Evolutionary conservation across 164 flowering plant species (phyloP).

Genomic region (Liquidambar formosana): DNA sequence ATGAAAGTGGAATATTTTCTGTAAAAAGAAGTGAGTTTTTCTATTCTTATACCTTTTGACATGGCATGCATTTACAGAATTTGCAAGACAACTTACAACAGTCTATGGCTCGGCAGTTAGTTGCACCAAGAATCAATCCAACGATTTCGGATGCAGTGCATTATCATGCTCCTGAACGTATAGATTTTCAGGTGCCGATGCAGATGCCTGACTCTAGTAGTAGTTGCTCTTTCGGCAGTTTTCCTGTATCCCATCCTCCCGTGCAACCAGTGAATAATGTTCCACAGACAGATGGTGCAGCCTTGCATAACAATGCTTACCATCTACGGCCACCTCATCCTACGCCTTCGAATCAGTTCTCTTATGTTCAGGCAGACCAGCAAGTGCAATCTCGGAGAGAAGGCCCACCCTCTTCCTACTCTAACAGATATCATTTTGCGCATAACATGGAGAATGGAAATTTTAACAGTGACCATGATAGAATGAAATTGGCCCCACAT

Average conservation of each 20-base stretch:
- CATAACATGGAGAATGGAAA: conserved; percentile 43
- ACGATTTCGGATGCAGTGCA: conserved; percentile 29
- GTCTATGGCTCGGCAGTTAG: conserved; percentile 27
- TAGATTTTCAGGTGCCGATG: conserved; percentile 38
- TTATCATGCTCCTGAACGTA: conserved; percentile 38
- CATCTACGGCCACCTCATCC: conserved; percentile 72
- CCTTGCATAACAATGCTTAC: conserved; percentile 41
- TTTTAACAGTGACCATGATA: conserved; percentile 48
- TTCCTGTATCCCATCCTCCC: conserved; percentile 31
- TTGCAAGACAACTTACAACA: conserved; percentile 31
- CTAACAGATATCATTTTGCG: conserved; percentile 35
- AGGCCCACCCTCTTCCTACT: conserved; percentile 43
- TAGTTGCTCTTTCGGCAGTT: conserved; percentile 29
- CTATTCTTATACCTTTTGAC: background rate
- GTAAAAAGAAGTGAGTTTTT: background rate
- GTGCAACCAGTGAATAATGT: conserved; percentile 29
- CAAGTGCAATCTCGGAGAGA: conserved; percentile 53
- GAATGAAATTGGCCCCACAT: conserved; percentile 43
- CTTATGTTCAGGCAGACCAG: conserved; percentile 63
- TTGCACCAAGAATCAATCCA: conserved; percentile 31
- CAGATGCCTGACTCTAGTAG: conserved; percentile 36
- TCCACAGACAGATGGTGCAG: conserved; percentile 35
- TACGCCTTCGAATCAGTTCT: conserved; percentile 73
- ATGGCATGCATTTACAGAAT: conserved; percentile 39
- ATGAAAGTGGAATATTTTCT: background rate